A percentile compares a stretch with the other conserved stretches of the same genome.
phyloP scores from a whole-genome alignment of 139 green algal species.

The Haematococcus lacustris region DNA sequence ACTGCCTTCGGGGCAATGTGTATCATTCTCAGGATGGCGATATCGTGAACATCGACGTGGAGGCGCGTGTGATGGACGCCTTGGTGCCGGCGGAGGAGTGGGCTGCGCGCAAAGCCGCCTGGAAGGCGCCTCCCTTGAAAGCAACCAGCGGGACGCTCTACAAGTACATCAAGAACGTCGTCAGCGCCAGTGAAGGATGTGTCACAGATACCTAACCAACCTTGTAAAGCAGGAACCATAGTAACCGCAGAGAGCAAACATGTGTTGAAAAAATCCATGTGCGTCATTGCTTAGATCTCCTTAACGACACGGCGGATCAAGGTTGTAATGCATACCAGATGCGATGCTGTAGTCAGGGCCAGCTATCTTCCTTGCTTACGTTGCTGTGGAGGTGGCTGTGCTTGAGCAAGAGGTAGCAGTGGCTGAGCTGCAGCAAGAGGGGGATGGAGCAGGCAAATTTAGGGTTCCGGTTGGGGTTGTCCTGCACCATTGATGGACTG shows the following conservation, averaged over 20 bases:
- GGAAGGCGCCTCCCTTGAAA: conserved; percentile 74
- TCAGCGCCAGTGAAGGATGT: conserved; percentile 76
- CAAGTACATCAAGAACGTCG: conserved; percentile 97
- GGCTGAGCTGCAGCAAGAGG: too few relatives aligned
- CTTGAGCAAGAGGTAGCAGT: too few relatives aligned
- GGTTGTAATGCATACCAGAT: background rate
- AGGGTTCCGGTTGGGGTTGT: too few relatives aligned
- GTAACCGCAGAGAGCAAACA: background rate
- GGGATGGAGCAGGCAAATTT: too few relatives aligned
- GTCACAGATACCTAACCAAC: conserved; percentile 79
- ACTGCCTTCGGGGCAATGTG: too few relatives aligned
- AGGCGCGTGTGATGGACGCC: conserved; percentile 73
- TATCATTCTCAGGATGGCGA: conserved; percentile 88
- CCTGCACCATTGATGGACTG: too few relatives aligned
- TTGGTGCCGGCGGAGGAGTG: conserved; percentile 69
- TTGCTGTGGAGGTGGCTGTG: background rate
- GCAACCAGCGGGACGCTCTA: conserved; percentile 83
- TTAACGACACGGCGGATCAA: background rate
- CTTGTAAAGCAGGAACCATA: background rate
- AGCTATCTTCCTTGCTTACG: background rate
- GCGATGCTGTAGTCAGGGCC: too few relatives aligned
- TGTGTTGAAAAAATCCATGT: background rate
- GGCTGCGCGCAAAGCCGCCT: conserved; percentile 51
- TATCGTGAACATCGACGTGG: conserved; percentile 83
- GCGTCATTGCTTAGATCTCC: background rate